Conservation (phyloP, 768 basidiomycete genomes). For the Podaxis sp. region DNA sequence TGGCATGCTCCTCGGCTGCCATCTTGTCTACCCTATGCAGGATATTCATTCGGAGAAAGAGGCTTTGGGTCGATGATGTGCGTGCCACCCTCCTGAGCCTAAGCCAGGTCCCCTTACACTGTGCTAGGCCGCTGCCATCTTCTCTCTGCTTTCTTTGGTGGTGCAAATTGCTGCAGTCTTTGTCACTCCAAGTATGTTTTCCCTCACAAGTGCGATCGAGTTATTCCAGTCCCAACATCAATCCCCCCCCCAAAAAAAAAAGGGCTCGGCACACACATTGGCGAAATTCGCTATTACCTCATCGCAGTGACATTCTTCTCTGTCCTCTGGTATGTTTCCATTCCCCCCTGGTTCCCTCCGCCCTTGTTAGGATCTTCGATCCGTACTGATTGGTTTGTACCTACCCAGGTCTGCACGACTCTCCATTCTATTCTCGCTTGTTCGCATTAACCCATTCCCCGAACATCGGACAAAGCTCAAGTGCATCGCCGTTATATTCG, state of each 20-base stretch:
- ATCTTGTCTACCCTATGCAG: slow-evolving; percentile 30
- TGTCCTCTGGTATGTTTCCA: slow-evolving; percentile 33
- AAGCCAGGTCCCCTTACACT: background rate
- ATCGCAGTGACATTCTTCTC: slow-evolving; percentile 35
- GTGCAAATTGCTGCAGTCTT: slow-evolving; percentile 28
- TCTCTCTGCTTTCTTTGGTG: slow-evolving; percentile 26
- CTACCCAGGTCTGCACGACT: slow-evolving; percentile 40
- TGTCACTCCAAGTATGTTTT: slow-evolving; percentile 23
- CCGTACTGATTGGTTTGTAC: background rate
- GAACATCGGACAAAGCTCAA: slow-evolving; percentile 2
- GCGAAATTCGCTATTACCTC: slow-evolving; percentile 31
- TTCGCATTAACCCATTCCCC: slow-evolving; percentile 42
- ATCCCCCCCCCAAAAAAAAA: background rate
- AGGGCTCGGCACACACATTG: slow-evolving; percentile 12
- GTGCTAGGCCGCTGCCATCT: slow-evolving; percentile 27
- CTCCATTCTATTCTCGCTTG: slow-evolving; percentile 54
- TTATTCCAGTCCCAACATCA: background rate
- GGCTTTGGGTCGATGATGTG: slow-evolving; percentile 38
- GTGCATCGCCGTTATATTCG: slow-evolving; percentile 30
- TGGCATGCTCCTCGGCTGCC: slow-evolving; percentile 32
- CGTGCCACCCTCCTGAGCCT: background rate
- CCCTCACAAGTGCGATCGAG: background rate
- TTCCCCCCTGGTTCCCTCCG: background rate
- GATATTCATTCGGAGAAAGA: slow-evolving; percentile 27
- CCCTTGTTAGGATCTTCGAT: background rate